Evolutionary conservation across 371 early-diverging fungal genomes (phyloP).

Genomic region (Fennellomyces sp.): DNA sequence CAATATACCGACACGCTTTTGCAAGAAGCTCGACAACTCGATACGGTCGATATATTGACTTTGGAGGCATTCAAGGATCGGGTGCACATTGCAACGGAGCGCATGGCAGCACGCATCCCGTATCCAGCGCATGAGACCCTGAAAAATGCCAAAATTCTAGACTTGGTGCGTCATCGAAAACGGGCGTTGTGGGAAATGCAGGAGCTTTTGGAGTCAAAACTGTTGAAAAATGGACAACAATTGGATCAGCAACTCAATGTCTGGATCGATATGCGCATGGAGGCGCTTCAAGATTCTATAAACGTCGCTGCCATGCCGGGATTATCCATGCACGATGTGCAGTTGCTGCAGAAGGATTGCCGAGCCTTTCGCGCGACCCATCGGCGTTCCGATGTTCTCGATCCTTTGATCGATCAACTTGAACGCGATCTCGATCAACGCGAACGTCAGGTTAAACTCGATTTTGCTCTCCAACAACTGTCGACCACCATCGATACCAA

Average conservation of each 20-base stretch:
- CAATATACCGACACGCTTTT: neutral
- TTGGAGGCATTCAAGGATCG: neutral
- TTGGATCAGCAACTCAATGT: neutral
- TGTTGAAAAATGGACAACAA: neutral
- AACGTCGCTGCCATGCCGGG: neutral
- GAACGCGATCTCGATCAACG: neutral
- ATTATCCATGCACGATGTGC: neutral
- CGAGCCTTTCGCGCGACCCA: neutral
- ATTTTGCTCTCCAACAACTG: neutral
- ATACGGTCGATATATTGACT: neutral
- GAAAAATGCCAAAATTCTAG: neutral
- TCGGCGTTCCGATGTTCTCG: neutral
- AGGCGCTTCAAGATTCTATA: neutral
- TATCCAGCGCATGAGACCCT: conserved; percentile 1
- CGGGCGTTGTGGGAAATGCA: neutral
- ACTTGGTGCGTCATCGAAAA: neutral
- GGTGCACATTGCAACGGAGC: neutral
- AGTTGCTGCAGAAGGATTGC: conserved; percentile 1
- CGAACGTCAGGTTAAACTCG: neutral
- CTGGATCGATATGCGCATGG: neutral
- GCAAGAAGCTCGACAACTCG: neutral
- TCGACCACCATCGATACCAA: neutral
- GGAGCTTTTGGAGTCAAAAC: neutral
- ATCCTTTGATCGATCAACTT: neutral
- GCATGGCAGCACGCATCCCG: conserved; percentile 1